These are phyloP conservation scores for Geotrichum europaeum DNA, from an alignment of 1,139 yeast species.

Conservation along the genomic window DNA sequence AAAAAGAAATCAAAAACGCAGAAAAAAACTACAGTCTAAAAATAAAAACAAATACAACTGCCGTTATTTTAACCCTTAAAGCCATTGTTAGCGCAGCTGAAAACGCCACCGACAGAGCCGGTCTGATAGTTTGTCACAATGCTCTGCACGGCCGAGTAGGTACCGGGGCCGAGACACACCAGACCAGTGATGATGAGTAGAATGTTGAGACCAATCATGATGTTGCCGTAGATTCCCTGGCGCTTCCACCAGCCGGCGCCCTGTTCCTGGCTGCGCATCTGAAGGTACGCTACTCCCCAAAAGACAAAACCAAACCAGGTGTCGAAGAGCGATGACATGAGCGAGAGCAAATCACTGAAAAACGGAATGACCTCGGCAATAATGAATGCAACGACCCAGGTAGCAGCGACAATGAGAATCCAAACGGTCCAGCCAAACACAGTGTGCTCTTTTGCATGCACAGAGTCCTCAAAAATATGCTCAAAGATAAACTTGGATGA, in stretches of 20 bases:
- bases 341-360: conserved; percentile 50
- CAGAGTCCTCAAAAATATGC: conserved; percentile 42
- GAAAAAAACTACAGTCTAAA: too few species aligned
- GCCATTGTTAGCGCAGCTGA: conserved; percentile 47
- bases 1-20: too few species aligned
- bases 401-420: conserved; percentile 40
- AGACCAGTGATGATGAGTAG: conserved; percentile 44
- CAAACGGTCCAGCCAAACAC: conserved; percentile 49
- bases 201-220: conserved; percentile 36
- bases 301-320: conserved; percentile 62
- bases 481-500: conserved; percentile 48
- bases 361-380: conserved; percentile 61
- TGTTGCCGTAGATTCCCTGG: conserved; percentile 25
- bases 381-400: conserved; percentile 53
- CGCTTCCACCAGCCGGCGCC: conserved; percentile 30
- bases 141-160: conserved; percentile 50
- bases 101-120: conserved; percentile 46
- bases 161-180: conserved; percentile 54
- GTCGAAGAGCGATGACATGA: conserved; percentile 60
- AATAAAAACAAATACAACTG: too few species aligned
- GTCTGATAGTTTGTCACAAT: conserved; percentile 46
- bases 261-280: conserved; percentile 27
- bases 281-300: conserved; percentile 59
- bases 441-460: conserved; percentile 47
- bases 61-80: conserved; percentile 4